Base-by-base conservation (phyloP, 495 filamentous ascomycete species). In the Collariella sp. region DNA sequence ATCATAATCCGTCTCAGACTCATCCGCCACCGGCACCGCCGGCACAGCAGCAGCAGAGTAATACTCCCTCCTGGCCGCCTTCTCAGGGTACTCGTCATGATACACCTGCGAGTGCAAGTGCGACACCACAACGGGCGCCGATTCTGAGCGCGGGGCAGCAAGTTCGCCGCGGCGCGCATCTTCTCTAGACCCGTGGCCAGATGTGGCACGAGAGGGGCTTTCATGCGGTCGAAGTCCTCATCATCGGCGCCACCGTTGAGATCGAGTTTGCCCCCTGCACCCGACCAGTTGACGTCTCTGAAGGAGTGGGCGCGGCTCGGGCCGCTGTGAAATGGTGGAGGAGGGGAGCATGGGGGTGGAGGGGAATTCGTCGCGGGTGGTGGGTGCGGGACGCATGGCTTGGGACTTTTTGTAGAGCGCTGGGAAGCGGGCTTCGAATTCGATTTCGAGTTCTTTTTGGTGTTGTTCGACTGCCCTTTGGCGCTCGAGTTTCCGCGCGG, bases 401-500 rank as follows among this genome's bases (percentile, higher is more conserved):
- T 64, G 44, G 0, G 65, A 66, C 50, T 75, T 72, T 35, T 52
- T 65, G 46, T 62, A 70, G 11, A 73, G 58, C 6, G 57, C 62
- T 0, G 71, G 67, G 38, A 70, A 67, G 10, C 58, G 60, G 5
- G 52, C 46, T 34, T 70, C 61, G 22, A 76, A 71, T 33, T 74
- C 69, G 1, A 54, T 50, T 42, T 73, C 71, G 26, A 76, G 62
- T 19, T 70, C 66, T 43, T 56, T 60, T 45, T 76, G 73, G 15
- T 69, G 63, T 40, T 72, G 65, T 20, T 67, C 60, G n/a, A 71
- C 67, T 7, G 64, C 65, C 5, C 60, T 57, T 13, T 54, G 46
- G 15, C 72, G 64, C 26, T 74, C 73, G 5, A 61, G 54, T 51
- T 74, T 73, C 43, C 67, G 58, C n/a, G 67, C 50, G 5, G 66